Percentiles rank a stretch among this genome's conserved stretches.
Conservation (phyloP, 176 grass and related monocot genomes). For the Poa annua region DNA sequence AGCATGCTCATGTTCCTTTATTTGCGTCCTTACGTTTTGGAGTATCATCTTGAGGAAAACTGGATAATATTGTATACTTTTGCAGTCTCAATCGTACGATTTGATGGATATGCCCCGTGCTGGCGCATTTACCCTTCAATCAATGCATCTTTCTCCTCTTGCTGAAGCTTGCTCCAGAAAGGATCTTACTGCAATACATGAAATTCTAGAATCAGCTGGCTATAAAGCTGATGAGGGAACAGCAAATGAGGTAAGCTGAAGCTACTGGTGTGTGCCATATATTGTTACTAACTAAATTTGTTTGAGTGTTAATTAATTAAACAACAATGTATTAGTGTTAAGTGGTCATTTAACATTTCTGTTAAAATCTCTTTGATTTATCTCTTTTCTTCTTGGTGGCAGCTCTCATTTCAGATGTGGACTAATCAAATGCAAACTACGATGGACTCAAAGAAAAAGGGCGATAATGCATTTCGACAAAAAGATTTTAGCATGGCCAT, state of each 20-base stretch:
- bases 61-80: conserved; percentile 33
- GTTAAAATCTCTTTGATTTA: background rate
- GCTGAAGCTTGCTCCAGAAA: conserved; percentile 90
- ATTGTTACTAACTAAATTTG: background rate
- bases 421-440: conserved; percentile 78
- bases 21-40: conserved; percentile 19
- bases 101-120: conserved; percentile 70
- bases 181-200: conserved; percentile 93
- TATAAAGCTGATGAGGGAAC: conserved; percentile 93
- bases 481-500: conserved; percentile 70
- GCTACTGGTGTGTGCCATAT: background rate
- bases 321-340: background rate
- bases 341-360: conserved; percentile 19
- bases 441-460: conserved; percentile 65
- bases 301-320: background rate
- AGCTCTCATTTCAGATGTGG: conserved; percentile 84
- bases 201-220: conserved; percentile 79
- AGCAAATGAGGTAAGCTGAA: conserved; percentile 68
- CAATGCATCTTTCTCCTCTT: conserved; percentile 74
- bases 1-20: conserved; percentile 27
- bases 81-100: conserved; percentile 73
- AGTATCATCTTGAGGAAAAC: background rate
- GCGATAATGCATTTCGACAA: conserved; percentile 59
- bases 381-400: background rate
- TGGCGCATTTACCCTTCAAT: conserved; percentile 61